phyloP scores from a whole-genome alignment of 106 monocot species.

The Agapanthus africanus region DNA sequence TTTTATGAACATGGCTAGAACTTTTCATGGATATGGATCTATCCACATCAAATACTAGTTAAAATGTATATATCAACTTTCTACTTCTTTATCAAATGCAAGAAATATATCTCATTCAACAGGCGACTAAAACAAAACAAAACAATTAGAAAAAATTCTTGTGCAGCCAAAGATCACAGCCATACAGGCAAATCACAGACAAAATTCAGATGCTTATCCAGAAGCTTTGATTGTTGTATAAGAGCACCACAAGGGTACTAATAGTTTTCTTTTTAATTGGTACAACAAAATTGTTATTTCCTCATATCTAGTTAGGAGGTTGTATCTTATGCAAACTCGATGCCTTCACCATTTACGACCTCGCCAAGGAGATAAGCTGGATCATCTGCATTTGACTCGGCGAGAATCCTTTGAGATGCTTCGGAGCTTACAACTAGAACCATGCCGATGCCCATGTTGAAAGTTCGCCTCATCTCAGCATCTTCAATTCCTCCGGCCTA shows the following conservation, averaged over 20 bases:
- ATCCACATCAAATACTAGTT: neutral
- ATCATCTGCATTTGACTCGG: slow-evolving; percentile 25
- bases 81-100: neutral
- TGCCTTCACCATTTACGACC: slow-evolving; percentile 62
- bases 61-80: neutral
- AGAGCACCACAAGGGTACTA: too few species aligned
- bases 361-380: slow-evolving; percentile 66
- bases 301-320: too few species aligned
- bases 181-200: too few species aligned
- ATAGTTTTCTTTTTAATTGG: too few species aligned
- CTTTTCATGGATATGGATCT: neutral
- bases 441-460: slow-evolving; percentile 98
- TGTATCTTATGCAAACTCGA: slow-evolving; percentile 29
- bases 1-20: neutral
- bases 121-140: too few species aligned
- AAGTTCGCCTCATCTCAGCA: slow-evolving; percentile 90
- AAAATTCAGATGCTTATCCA: too few species aligned
- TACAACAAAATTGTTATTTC: too few species aligned
- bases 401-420: slow-evolving; percentile 53
- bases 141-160: too few species aligned
- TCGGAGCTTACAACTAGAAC: slow-evolving; percentile 60
- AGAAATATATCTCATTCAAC: too few species aligned
- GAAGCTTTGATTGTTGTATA: too few species aligned
- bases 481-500: slow-evolving; percentile 86
- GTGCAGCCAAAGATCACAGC: too few species aligned